A percentile compares a stretch with the other conserved stretches of the same genome.
Conservation (phyloP, 2,329 filamentous ascomycete species). For the Phoma sp. region DNA sequence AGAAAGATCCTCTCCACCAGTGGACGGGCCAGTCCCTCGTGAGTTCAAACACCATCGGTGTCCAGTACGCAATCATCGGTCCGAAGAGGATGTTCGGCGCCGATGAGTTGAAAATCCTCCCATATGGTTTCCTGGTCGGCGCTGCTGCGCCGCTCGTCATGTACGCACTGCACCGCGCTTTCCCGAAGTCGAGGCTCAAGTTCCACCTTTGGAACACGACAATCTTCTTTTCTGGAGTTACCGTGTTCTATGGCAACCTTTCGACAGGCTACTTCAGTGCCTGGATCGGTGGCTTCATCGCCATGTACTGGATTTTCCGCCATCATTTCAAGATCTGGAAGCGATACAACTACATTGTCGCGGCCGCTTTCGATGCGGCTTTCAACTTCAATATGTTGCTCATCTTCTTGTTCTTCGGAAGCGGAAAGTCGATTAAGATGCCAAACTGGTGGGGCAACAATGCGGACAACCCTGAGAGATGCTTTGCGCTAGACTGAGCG, state of each 20-base stretch:
- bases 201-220: conserved; percentile 65
- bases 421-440: conserved; percentile 63
- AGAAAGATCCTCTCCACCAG: conserved; percentile 62
- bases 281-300: conserved; percentile 65
- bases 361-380: conserved; percentile 66
- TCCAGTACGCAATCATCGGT: conserved; percentile 66
- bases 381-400: conserved; percentile 68
- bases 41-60: conserved; percentile 59
- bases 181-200: conserved; percentile 60
- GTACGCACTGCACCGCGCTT: conserved; percentile 59
- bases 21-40: conserved; percentile 65
- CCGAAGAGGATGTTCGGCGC: conserved; percentile 58
- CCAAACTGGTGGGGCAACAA: conserved; percentile 71
- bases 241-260: conserved; percentile 66
- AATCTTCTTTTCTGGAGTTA: conserved; percentile 64
- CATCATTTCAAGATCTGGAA: conserved; percentile 64
- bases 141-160: conserved; percentile 55
- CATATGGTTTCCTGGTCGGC: conserved; percentile 62
- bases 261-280: conserved; percentile 63
- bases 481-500: conserved; percentile 57
- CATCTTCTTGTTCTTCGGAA: conserved; percentile 66
- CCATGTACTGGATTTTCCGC: conserved; percentile 65
- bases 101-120: conserved; percentile 56
- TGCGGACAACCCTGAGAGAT: conserved; percentile 61
- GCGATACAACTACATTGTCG: conserved; percentile 66